Conservation (phyloP, 495 filamentous ascomycete genomes). For the Penicillium herquei region DNA sequence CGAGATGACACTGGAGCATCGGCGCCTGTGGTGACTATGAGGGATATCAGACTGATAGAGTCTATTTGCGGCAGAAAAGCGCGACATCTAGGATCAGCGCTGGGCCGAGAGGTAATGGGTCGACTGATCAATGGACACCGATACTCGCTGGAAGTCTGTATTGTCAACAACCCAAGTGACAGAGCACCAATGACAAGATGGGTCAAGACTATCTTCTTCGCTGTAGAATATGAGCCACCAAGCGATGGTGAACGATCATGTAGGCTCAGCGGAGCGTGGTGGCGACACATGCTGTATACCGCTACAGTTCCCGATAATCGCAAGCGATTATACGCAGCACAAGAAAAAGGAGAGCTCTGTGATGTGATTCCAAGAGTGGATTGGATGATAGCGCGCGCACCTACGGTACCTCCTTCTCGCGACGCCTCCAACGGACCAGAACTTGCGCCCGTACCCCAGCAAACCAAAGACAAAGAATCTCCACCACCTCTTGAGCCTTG, state of each 20-base stretch:
- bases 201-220: background rate
- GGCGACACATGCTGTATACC: slow-evolving; percentile 6
- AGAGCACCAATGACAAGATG: background rate
- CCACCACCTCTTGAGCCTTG: too few relatives aligned
- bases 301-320: slow-evolving; percentile 8
- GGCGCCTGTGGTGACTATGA: background rate
- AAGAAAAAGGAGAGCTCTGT: too few relatives aligned
- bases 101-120: background rate
- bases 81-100: background rate
- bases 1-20: background rate
- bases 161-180: background rate
- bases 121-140: background rate
- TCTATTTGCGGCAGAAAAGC: background rate
- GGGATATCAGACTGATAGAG: background rate
- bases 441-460: too few relatives aligned
- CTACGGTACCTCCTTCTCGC: too few relatives aligned
- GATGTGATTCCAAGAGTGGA: too few relatives aligned
- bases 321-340: background rate
- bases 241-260: too few relatives aligned
- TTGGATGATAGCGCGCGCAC: too few relatives aligned
- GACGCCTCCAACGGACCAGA: too few relatives aligned
- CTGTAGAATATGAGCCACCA: background rate
- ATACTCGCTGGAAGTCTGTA: background rate
- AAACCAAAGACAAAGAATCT: too few relatives aligned
- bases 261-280: slow-evolving; percentile 1